These are phyloP conservation scores for Aphanomyces cochlioides DNA, from an alignment of 352 stramenopile genomes.

Conservation along the genomic window DNA sequence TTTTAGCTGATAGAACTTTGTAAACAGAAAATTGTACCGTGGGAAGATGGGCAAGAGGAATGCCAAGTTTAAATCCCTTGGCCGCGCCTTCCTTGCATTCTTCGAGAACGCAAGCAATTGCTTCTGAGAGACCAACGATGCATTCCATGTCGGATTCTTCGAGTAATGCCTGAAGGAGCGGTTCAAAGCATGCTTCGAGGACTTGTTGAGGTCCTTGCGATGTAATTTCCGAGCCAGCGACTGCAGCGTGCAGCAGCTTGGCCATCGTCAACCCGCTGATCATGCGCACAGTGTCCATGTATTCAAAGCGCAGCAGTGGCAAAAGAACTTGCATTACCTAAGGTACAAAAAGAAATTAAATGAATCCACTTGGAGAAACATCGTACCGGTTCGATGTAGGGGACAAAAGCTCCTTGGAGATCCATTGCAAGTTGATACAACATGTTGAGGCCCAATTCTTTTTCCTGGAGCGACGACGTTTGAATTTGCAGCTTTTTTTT, in stretches of 20 bases:
- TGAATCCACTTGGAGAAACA: background rate
- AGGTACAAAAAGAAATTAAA: slow-evolving; percentile 9
- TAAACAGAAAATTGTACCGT: slow-evolving; percentile 31
- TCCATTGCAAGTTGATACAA: slow-evolving; percentile 83
- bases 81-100: slow-evolving; percentile 79
- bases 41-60: slow-evolving; percentile 65
- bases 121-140: slow-evolving; percentile 68
- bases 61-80: slow-evolving; percentile 61
- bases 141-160: slow-evolving; percentile 77
- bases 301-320: slow-evolving; percentile 75
- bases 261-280: slow-evolving; percentile 72
- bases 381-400: slow-evolving; percentile 58
- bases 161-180: slow-evolving; percentile 60
- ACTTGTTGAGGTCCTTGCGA: slow-evolving; percentile 77
- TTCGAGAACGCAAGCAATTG: slow-evolving; percentile 65
- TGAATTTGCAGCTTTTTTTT: slow-evolving; percentile 86
- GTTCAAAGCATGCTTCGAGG: slow-evolving; percentile 73
- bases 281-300: slow-evolving; percentile 81
- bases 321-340: slow-evolving; percentile 65
- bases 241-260: slow-evolving; percentile 63
- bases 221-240: slow-evolving; percentile 57
- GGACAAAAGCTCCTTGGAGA: slow-evolving; percentile 75
- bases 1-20: background rate
- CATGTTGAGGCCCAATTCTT: slow-evolving; percentile 87
- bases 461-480: slow-evolving; percentile 80